These are phyloP conservation scores for Tolypocladium paradoxum DNA, from an alignment of 2,329 filamentous ascomycete species.

Conservation along the genomic window DNA sequence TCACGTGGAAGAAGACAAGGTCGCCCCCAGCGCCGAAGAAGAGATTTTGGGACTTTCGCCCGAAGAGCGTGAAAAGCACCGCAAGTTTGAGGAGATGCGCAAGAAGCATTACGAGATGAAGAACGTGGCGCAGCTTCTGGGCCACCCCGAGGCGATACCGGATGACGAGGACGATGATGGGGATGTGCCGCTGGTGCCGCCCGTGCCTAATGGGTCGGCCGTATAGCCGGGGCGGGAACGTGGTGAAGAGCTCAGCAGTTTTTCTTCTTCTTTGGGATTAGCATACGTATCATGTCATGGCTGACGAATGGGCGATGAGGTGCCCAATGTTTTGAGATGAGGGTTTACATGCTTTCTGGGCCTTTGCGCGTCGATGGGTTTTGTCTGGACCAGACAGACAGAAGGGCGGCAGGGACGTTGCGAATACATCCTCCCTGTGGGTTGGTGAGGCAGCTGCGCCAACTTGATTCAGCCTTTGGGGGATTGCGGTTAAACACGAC, in stretches of 20 bases:
- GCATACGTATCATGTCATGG: background rate
- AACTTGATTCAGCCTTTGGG: background rate
- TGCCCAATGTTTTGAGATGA: constrained; percentile 7
- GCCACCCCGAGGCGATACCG: constrained; percentile 58
- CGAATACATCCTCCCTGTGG: background rate
- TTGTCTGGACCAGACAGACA: background rate
- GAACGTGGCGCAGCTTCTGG: constrained; percentile 79
- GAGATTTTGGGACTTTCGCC: constrained; percentile 42
- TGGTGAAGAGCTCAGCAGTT: background rate
- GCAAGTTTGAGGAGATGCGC: constrained; percentile 77
- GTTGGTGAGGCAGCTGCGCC: background rate
- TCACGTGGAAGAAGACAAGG: constrained; percentile 59
- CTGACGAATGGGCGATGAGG: background rate
- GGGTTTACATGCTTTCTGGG: background rate
- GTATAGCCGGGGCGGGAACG: background rate
- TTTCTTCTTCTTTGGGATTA: background rate
- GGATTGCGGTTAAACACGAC: background rate
- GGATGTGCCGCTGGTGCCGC: constrained; percentile 29
- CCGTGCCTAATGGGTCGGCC: constrained; percentile 29
- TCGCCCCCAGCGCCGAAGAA: constrained; percentile 48
- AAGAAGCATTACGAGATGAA: constrained; percentile 99
- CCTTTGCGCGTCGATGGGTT: background rate
- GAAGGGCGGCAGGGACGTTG: background rate
- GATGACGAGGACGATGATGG: constrained; percentile 40
- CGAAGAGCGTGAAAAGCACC: constrained; percentile 85